Evolutionary conservation across 371 early-diverging fungal species (phyloP), one percentile per base, ranked within the genome.

Genomic region (Mucor lusitanicus): DNA sequence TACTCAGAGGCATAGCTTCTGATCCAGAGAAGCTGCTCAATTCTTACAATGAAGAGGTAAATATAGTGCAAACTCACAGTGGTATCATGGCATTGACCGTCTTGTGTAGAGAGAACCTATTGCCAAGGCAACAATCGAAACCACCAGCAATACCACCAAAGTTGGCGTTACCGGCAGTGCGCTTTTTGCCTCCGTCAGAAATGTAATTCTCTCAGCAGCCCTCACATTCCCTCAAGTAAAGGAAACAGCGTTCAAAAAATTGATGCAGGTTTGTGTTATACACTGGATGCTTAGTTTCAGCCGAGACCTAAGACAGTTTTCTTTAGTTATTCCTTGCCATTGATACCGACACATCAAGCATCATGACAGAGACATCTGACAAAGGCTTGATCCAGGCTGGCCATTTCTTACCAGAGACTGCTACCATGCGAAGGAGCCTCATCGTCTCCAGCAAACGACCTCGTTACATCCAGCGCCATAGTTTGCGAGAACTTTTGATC

Each of bases 1-100:
- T 76, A 1, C 54, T 82, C 17, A 72, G 68, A 0, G 71, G 70
- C 0, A 28, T 62, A 12, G 59, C 73, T 4, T 33, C 63, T 15
- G 63, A 77, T 25, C 71, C 74, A 12, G 80, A 82, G 15, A 50
- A 54, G n/a, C 42, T 82, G 8, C 42, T 82, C 6, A 71, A 82
- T 32, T 79, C 79, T 0, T 82, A 76, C 35, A 53, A 57, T 42
- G 21, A 17, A 1, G 82, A 82, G 63, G 79, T 79, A 73, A 53
- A 9, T 21, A n/a, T 0, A 46, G 1, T 21, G 1, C 8, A 46
- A 46, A 21, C 21, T 6, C 21, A 21, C n/a, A n/a, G 9, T 21
- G 8, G 7, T 7, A 33, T 33, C 33, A 30, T 30, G 6, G 3
- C 30, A 30, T 19, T 23, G 6, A 32, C 40, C 40, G 21, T 8